Base-by-base conservation (phyloP, 768 basidiomycete genomes). In the Neoboletus subvelutipes region DNA sequence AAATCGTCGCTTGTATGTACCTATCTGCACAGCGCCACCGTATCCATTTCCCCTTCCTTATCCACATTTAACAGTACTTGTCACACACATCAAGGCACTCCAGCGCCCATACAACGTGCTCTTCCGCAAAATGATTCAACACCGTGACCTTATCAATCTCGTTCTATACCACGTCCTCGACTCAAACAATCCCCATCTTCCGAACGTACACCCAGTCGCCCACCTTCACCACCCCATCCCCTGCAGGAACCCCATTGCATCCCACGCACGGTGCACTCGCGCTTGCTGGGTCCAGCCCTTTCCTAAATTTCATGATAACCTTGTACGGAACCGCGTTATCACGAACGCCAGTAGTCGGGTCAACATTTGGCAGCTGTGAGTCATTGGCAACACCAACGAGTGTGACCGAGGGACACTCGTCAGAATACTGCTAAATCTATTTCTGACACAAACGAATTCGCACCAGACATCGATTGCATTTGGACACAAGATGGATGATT, bases 241-340 rank as follows among this genome's bases (percentile, higher is more conserved):
- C 79, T 6, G 67, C 68, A 12, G 83, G 77, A 20, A 85, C 78
- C 0, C 76, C 87, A 64, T 91, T 87, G 63, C 81, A 81, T 4
- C 88, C 89, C 36, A 92, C 76, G 63, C 86, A 90, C 1, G 88
- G 77, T 61, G 77, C 79, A 71, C 75, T 71, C 57, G 76, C 76
- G 1, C 75, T 62, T 22, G 56, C 65, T 0, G 81, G 80, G 66
- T 88, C 83, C 50, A 86, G 53, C 18, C 85, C 83, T 31, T 69
- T 81, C 37, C 89, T 81, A 69, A 88, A 86, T 74, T 87, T 89
- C 81, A 84, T 85, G 11, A 90, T 66, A 8, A 84, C 80, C 71
- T 92, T 90, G 72, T 76, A 89, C 5, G 90, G 90, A 5, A 92
- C 88, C 0, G 87, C 86, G 17, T 77, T 77, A 64, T 92, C 89